phyloP scores from a whole-genome alignment of 805 yeast species.

The Wickerhamomyces rabaulensis region DNA sequence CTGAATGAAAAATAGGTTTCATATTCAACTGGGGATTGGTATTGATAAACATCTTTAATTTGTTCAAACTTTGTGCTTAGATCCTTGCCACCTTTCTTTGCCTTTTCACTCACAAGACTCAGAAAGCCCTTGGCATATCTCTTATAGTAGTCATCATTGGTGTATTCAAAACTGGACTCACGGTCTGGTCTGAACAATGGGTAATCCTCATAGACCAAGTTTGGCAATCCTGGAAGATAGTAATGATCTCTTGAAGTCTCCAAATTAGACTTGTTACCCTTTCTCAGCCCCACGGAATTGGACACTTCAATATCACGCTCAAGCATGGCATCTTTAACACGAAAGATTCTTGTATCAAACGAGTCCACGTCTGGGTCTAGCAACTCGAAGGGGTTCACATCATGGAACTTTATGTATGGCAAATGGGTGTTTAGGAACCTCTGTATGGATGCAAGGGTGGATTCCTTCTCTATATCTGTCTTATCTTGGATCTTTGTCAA shows the following conservation, averaged over 20 bases:
- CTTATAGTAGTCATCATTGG: constrained; percentile 12
- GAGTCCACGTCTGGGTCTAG: constrained; percentile 9
- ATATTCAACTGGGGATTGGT: constrained; percentile 8
- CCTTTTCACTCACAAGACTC: constrained; percentile 4
- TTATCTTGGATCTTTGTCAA: constrained; percentile 8
- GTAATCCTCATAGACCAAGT: constrained; percentile 19
- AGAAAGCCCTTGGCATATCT: constrained; percentile 11
- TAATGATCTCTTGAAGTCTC: constrained; percentile 14
- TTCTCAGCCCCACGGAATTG: constrained; percentile 17
- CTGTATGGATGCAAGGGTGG: neutral
- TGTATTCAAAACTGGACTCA: constrained; percentile 11
- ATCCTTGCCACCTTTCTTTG: constrained; percentile 1
- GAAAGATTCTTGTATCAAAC: constrained; percentile 7
- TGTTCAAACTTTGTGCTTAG: neutral
- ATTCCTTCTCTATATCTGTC: neutral
- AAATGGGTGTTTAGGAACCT: constrained; percentile 15
- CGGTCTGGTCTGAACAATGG: constrained; percentile 20
- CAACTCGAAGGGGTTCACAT: constrained; percentile 16
- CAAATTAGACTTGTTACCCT: constrained; percentile 1
- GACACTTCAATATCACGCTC: constrained; percentile 19
- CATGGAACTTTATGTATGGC: constrained; percentile 20
- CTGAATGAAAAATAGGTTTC: constrained; percentile 10
- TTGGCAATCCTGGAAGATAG: constrained; percentile 20
- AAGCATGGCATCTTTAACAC: constrained; percentile 13
- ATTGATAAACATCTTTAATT: constrained; percentile 2